Evolutionary conservation across 2,329 filamentous ascomycete species (phyloP), one percentile per base, ranked within the genome.

Genomic region (Colletotrichum sp.): DNA sequence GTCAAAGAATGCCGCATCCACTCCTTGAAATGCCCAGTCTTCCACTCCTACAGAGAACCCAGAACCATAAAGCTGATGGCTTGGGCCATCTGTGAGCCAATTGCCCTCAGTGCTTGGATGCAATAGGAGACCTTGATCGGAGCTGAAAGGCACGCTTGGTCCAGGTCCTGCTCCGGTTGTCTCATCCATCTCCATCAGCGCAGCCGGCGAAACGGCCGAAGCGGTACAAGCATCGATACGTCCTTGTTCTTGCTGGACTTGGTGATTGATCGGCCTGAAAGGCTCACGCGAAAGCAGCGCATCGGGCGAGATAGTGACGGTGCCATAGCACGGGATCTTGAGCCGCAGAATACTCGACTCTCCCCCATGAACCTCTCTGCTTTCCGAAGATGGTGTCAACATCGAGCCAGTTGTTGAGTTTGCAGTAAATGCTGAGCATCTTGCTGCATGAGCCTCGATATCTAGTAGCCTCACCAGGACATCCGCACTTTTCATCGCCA

Each of bases 21-120:
- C 80, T 18, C 82, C 83, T 73, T 84, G 81, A 34, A 84, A 82
- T 0, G 79, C 78, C 82, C 82, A 84, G 55, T 84, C 82, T 64
- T 84, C 81, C 15, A 75, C 65, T 6, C 75, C 77, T 4, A 78
- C 79, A 5, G 80, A 66, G 21, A 80, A 28, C 5, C 71, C 75
- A 9, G 80, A 78, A 16, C 70, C 67, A 30, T 70, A 26, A 16
- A 58, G 13, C 21, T 61, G 55, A 16, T 26, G 10, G 13, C 67
- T 26, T 8, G 18, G 28, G 4, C 24, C 26, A 6, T 56, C 68
- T 24, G 16, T 26, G 7, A 52, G 32, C 61, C 32, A 32, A 21
- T 32, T n/a, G 8, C 21, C 13, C 8, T 66, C 77, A 62, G 38
- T 48, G 9, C 8, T 43, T 7, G 38, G 18, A 5, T 34, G 34